These are phyloP conservation scores for Apiotrichum laibachii DNA, from an alignment of 1,284 basidiomycete genomes.

Conservation along the genomic window DNA sequence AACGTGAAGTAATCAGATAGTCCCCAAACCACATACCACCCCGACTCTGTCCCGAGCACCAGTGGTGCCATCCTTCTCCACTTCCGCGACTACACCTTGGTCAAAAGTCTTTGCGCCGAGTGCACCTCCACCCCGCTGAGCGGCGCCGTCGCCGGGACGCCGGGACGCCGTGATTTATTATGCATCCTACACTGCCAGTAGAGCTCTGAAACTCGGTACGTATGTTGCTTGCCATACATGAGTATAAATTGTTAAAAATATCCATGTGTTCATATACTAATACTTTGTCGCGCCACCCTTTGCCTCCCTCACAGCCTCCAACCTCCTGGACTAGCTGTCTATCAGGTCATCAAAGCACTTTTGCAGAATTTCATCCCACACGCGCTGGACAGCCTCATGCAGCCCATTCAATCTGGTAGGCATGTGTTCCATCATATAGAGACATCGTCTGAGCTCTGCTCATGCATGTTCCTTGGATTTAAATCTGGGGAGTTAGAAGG, in stretches of 20 bases:
- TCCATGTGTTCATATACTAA: background rate
- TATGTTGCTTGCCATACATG: background rate
- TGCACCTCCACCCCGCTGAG: too few relatives aligned
- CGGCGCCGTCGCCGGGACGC: too few relatives aligned
- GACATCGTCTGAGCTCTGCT: background rate
- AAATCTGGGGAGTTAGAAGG: background rate
- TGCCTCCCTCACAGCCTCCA: background rate
- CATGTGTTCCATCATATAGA: background rate
- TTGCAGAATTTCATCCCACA: background rate
- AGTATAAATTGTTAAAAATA: background rate
- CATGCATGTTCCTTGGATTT: background rate
- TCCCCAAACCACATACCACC: too few relatives aligned
- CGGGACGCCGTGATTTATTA: too few relatives aligned
- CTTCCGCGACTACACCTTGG: too few relatives aligned
- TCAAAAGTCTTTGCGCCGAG: too few relatives aligned
- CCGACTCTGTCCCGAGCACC: too few relatives aligned
- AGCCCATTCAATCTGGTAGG: background rate
- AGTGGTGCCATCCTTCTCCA: too few relatives aligned
- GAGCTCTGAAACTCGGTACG: background rate
- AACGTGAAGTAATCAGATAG: background rate
- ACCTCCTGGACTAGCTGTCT: background rate
- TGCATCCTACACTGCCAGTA: background rate
- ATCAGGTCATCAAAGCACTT: background rate
- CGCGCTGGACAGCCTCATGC: background rate
- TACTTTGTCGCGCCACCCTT: background rate